Percentiles rank a stretch among this genome's conserved stretches.
Evolutionary conservation across 2,329 filamentous ascomycete genomes (phyloP).

Genomic region (Aspergillus udagawae): DNA sequence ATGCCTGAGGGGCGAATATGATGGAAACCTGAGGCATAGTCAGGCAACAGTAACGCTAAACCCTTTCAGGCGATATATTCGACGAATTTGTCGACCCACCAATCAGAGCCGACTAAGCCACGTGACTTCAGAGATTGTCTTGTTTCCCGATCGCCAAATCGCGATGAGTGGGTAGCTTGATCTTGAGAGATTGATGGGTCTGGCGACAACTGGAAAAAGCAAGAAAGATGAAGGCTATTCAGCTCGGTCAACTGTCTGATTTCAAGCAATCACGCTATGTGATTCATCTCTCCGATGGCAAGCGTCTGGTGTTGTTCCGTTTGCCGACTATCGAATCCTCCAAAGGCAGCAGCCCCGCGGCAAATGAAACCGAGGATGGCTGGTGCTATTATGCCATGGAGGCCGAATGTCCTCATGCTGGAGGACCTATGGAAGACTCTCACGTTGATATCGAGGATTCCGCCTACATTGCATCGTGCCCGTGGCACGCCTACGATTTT

Average conservation of each 20-base stretch:
- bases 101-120: not conserved
- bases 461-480: slow-evolving; percentile 45
- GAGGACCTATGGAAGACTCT: slow-evolving; percentile 45
- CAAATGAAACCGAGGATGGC: slow-evolving; percentile 34
- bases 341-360: slow-evolving; percentile 14
- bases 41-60: not conserved
- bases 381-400: slow-evolving; percentile 49
- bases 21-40: not conserved
- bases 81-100: not conserved
- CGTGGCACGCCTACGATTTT: slow-evolving; percentile 50
- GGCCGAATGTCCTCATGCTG: slow-evolving; percentile 46
- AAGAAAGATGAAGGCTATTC: slow-evolving; percentile 17
- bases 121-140: not conserved
- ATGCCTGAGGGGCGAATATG: not conserved
- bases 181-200: not conserved
- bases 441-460: slow-evolving; percentile 48
- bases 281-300: slow-evolving; percentile 41
- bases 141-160: not conserved
- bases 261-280: slow-evolving; percentile 42
- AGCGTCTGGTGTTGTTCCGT: slow-evolving; percentile 46
- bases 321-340: slow-evolving; percentile 39
- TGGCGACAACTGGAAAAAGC: not conserved
- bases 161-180: not conserved
- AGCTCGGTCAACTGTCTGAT: slow-evolving; percentile 27
- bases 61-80: not conserved